Evolutionary conservation across 2,329 filamentous ascomycete species (phyloP).

Genomic region (Penicillium griseofulvum): DNA sequence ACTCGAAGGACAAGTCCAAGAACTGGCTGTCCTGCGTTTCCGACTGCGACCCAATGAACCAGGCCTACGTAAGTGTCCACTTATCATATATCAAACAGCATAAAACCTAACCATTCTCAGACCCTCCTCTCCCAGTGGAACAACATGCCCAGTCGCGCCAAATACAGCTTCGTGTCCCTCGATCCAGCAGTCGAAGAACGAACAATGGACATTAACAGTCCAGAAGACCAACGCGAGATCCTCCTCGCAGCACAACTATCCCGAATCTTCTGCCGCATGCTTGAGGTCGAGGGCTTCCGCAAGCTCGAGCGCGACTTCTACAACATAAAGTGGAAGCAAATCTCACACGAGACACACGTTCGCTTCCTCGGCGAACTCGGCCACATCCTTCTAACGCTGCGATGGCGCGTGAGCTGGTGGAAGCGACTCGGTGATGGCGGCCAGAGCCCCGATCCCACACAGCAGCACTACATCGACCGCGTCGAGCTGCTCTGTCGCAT

Average conservation of each 20-base stretch:
- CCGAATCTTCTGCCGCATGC: conserved; percentile 47
- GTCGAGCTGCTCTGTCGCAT: conserved; percentile 44
- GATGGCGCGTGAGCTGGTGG: conserved; percentile 49
- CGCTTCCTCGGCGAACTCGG: conserved; percentile 42
- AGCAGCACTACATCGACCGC: conserved; percentile 42
- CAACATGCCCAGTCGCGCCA: conserved; percentile 48
- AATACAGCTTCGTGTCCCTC: conserved; percentile 41
- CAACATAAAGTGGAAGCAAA: conserved; percentile 47
- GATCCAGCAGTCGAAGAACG: conserved; percentile 31
- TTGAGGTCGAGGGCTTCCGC: conserved; percentile 47
- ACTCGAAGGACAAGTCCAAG: conserved; percentile 46
- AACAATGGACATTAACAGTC: conserved; percentile 41
- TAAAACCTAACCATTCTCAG: conserved; percentile 22
- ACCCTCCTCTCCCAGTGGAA: conserved; percentile 44
- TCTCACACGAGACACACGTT: conserved; percentile 42
- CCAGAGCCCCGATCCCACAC: conserved; percentile 33
- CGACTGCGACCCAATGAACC: conserved; percentile 41
- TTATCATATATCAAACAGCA: not conserved
- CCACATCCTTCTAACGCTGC: conserved; percentile 43
- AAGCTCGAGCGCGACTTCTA: conserved; percentile 46
- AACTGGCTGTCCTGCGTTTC: conserved; percentile 44
- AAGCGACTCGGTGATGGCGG: conserved; percentile 42
- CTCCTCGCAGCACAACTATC: conserved; percentile 46
- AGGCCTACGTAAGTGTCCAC: conserved; percentile 40
- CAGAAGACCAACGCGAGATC: conserved; percentile 40